Evolutionary conservation across 352 stramenopile species (phyloP).

Genomic region (Aphanomyces astaci): DNA sequence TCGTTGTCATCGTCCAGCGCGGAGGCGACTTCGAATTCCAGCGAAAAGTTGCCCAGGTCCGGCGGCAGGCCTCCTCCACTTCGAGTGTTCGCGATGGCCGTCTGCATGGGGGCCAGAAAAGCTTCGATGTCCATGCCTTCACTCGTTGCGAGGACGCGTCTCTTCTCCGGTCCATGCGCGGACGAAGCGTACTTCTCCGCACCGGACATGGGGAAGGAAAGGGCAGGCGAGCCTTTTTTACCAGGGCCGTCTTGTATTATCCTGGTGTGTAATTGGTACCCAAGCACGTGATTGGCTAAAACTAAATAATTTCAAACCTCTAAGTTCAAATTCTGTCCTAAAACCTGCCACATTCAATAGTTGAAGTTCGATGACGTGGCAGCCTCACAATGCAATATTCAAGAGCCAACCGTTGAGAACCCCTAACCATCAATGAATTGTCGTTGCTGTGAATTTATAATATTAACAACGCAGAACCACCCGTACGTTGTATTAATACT

Average conservation of each 20-base stretch:
- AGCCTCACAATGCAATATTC: no score
- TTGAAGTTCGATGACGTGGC: background rate
- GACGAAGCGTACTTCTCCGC: background rate
- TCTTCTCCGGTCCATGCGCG: background rate
- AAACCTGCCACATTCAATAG: background rate
- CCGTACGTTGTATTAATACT: no score
- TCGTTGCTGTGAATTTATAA: no score
- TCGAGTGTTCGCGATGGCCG: background rate
- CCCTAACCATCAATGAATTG: no score
- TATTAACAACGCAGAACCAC: no score
- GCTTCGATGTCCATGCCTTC: slow-evolving; percentile 8
- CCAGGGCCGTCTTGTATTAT: background rate
- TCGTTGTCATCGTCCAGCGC: slow-evolving; percentile 16
- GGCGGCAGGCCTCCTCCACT: background rate
- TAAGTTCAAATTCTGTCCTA: background rate
- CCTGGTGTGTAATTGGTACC: background rate
- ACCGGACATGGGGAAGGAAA: background rate
- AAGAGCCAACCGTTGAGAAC: no score
- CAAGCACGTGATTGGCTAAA: background rate
- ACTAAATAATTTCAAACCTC: no score
- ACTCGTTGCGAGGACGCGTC: background rate
- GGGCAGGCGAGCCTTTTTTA: background rate
- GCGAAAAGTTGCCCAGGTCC: slow-evolving; percentile 20
- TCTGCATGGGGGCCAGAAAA: slow-evolving; percentile 1
- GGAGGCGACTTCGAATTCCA: slow-evolving; percentile 5